phyloP scores from a whole-genome alignment of 2,329 filamentous ascomycete species.

The Ramichloridium luteum region DNA sequence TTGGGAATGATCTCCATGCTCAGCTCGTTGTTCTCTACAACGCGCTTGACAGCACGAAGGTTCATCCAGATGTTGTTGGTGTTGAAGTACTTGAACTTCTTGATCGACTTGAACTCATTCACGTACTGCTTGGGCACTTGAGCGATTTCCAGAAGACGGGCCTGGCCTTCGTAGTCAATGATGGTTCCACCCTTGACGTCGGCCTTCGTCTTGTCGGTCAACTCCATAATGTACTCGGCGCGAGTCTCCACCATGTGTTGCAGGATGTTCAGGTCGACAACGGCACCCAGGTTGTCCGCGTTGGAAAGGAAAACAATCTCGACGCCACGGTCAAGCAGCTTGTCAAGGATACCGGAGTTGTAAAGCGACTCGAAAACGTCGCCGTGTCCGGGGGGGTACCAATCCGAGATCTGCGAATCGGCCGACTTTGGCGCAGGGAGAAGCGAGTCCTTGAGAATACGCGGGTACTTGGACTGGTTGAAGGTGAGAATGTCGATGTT shows the following conservation, averaged over 20 bases:
- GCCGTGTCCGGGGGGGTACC: conserved; percentile 98
- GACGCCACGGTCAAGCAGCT: conserved; percentile 87
- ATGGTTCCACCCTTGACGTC: conserved; percentile 99
- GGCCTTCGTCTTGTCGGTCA: conserved; percentile 99
- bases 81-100: conserved; percentile 99
- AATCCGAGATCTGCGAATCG: conserved; percentile 81
- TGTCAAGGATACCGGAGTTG: conserved; percentile 96
- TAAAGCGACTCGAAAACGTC: conserved; percentile 99
- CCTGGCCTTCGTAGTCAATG: conserved; percentile 96
- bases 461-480: conserved; percentile 98
- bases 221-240: conserved; percentile 98
- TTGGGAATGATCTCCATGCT: conserved; percentile 99
- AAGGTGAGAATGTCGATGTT: conserved; percentile 99
- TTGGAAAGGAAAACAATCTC: conserved; percentile 99
- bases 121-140: conserved; percentile 99
- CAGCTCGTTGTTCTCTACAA: conserved; percentile 95
- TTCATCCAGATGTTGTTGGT: conserved; percentile 99
- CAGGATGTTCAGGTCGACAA: conserved; percentile 93
- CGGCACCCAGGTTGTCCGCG: conserved; percentile 94
- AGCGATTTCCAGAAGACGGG: conserved; percentile 93
- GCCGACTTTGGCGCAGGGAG: conserved; percentile 86
- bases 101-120: conserved; percentile 99
- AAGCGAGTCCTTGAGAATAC: conserved; percentile 95
- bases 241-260: conserved; percentile 99
- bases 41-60: conserved; percentile 91